Evolutionary conservation across 148 eudicot species (phyloP).

Genomic region (Persicaria maculosa): DNA sequence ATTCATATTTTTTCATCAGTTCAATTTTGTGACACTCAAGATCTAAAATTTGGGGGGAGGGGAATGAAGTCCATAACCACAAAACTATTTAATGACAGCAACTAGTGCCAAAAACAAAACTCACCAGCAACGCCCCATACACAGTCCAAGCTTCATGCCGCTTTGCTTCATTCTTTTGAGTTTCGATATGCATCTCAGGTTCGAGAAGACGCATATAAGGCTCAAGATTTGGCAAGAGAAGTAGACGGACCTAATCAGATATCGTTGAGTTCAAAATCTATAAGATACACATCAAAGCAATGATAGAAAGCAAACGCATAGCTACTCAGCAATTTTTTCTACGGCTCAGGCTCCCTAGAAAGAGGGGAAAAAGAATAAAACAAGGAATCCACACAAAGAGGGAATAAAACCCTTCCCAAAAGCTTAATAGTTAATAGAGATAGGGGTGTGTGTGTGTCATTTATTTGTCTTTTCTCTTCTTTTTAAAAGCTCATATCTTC

Average conservation of each 20-base stretch:
- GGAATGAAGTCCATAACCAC: not conserved
- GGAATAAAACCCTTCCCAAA: not conserved
- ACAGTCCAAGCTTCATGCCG: slow-evolving; percentile 80
- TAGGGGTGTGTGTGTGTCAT: not conserved
- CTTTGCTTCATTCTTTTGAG: slow-evolving; percentile 61
- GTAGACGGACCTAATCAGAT: slow-evolving; percentile 49
- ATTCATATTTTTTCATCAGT: not conserved
- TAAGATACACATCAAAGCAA: not conserved
- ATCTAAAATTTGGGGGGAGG: not conserved
- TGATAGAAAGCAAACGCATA: no score
- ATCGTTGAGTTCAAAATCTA: not conserved
- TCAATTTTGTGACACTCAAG: not conserved
- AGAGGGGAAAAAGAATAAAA: not conserved
- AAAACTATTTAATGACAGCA: not conserved
- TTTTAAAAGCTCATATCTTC: not conserved
- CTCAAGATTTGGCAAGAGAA: slow-evolving; percentile 64
- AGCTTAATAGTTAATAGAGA: not conserved
- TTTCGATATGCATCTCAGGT: slow-evolving; percentile 60
- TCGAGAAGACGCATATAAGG: slow-evolving; percentile 62
- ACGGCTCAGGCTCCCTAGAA: not conserved
- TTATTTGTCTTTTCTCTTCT: not conserved
- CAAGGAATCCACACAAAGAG: not conserved
- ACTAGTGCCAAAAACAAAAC: slow-evolving; percentile 14
- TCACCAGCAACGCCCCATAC: slow-evolving; percentile 72
- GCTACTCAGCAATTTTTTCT: not conserved